Conservation (phyloP, 2,329 filamentous ascomycete genomes). For the Graphium sp. region DNA sequence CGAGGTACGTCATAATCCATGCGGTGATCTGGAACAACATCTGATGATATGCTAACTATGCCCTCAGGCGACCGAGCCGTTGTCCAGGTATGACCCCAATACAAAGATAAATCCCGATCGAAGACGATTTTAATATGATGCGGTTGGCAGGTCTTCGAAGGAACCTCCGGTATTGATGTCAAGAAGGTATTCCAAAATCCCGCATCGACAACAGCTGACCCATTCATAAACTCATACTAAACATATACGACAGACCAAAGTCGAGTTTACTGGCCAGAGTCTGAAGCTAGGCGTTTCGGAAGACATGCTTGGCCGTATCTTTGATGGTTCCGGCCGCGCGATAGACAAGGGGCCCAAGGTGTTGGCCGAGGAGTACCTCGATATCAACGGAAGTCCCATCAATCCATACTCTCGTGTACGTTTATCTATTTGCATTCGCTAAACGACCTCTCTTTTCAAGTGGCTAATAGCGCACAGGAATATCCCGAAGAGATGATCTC, state of each 20-base stretch:
- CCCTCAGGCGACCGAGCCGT: slow-evolving; percentile 70
- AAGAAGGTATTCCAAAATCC: slow-evolving; percentile 55
- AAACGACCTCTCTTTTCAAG: not conserved
- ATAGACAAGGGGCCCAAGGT: slow-evolving; percentile 99
- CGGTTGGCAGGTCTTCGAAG: slow-evolving; percentile 62
- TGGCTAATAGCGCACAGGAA: slow-evolving; percentile 36
- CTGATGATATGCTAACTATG: slow-evolving; percentile 1
- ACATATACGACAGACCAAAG: slow-evolving; percentile 74
- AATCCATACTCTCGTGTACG: slow-evolving; percentile 92
- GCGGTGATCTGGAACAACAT: slow-evolving; percentile 9
- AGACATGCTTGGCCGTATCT: slow-evolving; percentile 98
- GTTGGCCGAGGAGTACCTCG: slow-evolving; percentile 90
- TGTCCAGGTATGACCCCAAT: slow-evolving; percentile 68
- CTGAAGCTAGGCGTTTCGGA: slow-evolving; percentile 98
- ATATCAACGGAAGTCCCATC: slow-evolving; percentile 98
- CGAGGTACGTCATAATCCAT: slow-evolving; percentile 47
- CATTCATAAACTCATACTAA: slow-evolving; percentile 11
- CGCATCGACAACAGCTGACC: not conserved
- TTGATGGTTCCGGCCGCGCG: slow-evolving; percentile 91
- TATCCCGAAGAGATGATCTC: slow-evolving; percentile 99
- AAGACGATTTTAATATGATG: not conserved
- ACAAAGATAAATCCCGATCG: slow-evolving; percentile 6
- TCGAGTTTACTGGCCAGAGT: slow-evolving; percentile 93
- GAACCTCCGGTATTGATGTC: slow-evolving; percentile 92
- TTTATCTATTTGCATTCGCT: slow-evolving; percentile 5